Percentiles rank a stretch among this genome's conserved stretches.
phyloP scores from a whole-genome alignment of 2,329 filamentous ascomycete species.

The Fusarium sp. region DNA sequence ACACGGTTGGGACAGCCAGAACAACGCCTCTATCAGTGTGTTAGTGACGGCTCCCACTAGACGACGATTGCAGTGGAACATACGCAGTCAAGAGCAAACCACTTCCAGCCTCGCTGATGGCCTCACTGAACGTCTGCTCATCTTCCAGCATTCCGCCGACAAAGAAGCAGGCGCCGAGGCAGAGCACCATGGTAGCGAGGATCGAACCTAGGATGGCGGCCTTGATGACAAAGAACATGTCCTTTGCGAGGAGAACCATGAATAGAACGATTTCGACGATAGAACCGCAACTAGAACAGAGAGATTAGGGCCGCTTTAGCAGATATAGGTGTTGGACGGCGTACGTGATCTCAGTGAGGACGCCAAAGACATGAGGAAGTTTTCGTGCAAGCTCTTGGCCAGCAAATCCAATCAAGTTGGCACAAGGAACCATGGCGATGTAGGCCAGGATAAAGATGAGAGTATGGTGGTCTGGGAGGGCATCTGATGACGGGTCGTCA shows the following conservation, averaged over 20 bases:
- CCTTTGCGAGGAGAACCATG: constrained; percentile 76
- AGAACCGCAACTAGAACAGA: constrained; percentile 70
- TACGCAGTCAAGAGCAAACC: constrained; percentile 84
- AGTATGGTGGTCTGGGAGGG: constrained; percentile 55
- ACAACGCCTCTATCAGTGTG: constrained; percentile 52
- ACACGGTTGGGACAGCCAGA: constrained; percentile 67
- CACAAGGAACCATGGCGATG: constrained; percentile 67
- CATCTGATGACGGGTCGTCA: constrained; percentile 45
- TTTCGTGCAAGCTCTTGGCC: constrained; percentile 83
- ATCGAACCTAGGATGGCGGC: constrained; percentile 89
- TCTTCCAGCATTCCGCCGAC: constrained; percentile 79
- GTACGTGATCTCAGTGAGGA: constrained; percentile 72
- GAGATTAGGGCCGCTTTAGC: too few species aligned
- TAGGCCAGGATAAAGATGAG: constrained; percentile 66
- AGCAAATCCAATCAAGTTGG: constrained; percentile 66
- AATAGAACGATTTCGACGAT: constrained; percentile 88
- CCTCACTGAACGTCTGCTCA: constrained; percentile 80
- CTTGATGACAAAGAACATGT: constrained; percentile 80
- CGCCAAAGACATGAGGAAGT: constrained; percentile 79
- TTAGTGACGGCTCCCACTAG: constrained; percentile 49
- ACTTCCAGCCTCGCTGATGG: constrained; percentile 84
- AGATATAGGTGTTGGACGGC: constrained; percentile 30
- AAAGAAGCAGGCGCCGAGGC: constrained; percentile 85
- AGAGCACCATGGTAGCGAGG: constrained; percentile 85
- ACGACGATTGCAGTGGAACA: constrained; percentile 55